Base-by-base conservation (phyloP, 176 grass and related monocot species). In the Aegilops sharonensis region DNA sequence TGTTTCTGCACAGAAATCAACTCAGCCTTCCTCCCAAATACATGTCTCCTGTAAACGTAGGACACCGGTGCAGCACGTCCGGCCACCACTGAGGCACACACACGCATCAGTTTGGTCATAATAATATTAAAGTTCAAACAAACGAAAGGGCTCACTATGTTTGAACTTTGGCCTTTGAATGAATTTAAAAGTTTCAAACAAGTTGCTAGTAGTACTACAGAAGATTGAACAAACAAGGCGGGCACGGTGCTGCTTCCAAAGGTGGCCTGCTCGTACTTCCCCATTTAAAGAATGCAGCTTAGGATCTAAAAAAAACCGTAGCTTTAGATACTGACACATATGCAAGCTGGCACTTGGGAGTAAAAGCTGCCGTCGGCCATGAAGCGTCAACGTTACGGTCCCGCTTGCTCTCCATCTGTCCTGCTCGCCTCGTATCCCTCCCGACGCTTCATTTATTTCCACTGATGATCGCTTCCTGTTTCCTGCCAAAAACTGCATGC, bases 351-450 rank as follows among this genome's bases (percentile, higher is more conserved):
- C 45, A 75, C 20, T 65, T 67, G 8, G 74, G 34, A 18, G 32
- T 60, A n/a, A 78, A 82, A 82, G 71, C 63, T n/a, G 18, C 13
- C 7, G 40, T 64, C 73, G 18, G 21, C 8, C 34, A 56, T 24
- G 82, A 83, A 0, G 90, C 90, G 83, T 91, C 72, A 65, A 37
- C 86, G 86, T 91, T 65, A 91, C 82, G 64, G 18, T 20, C 56
- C 71, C 65, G 31, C 48, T 17, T 52, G 48, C 31, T 23, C 21
- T 68, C 27, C 20, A 27, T 32, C 21, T 24, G 30, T 25, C 65
- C 48, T 6, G 7, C 48, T 17, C 48, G 14, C 48, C 50, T 18
- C 50, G 50, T 54, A 54, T 54, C 13, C 13, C 48, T 48, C 29
- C 23, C 67, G 5, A 63, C 81, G 35, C 81, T 78, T 69, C 37